Conservation (phyloP, 2,329 filamentous ascomycete genomes). For the Pestalotiopsis sp. region DNA sequence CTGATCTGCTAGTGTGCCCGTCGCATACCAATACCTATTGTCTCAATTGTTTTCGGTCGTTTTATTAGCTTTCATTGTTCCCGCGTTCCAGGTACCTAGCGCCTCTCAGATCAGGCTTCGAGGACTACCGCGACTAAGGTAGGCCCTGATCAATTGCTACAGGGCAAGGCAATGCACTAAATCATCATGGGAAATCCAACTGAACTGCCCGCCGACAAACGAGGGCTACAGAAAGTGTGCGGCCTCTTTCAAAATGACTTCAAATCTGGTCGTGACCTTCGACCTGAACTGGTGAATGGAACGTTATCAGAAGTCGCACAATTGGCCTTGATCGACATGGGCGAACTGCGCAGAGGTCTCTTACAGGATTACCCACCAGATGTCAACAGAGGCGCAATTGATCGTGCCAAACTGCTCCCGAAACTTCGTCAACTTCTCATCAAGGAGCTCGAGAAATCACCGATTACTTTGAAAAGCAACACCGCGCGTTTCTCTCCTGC, state of each 20-base stretch:
- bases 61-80: not conserved
- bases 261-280: not conserved
- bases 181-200: not conserved
- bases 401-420: not conserved
- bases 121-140: too few relatives aligned
- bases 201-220: not conserved
- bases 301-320: constrained; percentile 6
- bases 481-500: not conserved
- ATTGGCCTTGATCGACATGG: constrained; percentile 6
- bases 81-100: not conserved
- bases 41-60: not conserved
- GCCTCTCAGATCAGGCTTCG: too few relatives aligned
- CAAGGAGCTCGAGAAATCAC: not conserved
- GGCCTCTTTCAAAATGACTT: not conserved
- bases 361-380: not conserved
- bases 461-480: not conserved
- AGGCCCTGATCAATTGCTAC: too few relatives aligned
- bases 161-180: not conserved
- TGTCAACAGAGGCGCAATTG: not conserved
- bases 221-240: not conserved
- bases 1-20: not conserved
- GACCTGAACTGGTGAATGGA: not conserved
- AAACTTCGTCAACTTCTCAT: not conserved
- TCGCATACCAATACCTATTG: not conserved
- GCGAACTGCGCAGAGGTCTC: constrained; percentile 5